Evolutionary conservation across 257 asterid genomes (phyloP), one percentile per base, ranked within the genome.

Genomic region (Verbascum thapsus): DNA sequence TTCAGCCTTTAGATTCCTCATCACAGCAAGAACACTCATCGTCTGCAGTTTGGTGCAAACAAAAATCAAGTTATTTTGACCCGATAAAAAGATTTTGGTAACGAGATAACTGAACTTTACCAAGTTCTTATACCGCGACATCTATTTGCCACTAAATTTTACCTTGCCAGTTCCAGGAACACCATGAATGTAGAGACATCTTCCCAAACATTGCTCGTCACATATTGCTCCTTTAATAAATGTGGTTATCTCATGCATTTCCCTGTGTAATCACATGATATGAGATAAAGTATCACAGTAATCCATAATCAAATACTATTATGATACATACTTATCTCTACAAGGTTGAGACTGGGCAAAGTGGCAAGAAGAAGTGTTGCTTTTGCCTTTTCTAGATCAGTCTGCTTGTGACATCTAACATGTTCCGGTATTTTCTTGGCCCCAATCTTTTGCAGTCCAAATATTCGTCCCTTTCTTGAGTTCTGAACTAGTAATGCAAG

Each of bases 161-260:
- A 92, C 99, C 95, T 92, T 92, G 77, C 99, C 99, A 66, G 99
- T 92, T 67, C 99, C 99, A 63, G 99, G 99, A 70, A 92, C 99
- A 71, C 99, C 99, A 68, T 92, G 95, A 74, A 92, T 72, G 81
- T 92, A 92, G 53, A 92, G 88, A 81, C 96, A 89, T 76, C 91
- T 82, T 67, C 99, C 99, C 9, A 92, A 81, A 76, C 99, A 92
- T 72, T 82, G 96, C 52, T 83, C 91, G 58, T 87, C 94, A 53
- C 96, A 85, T 73, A 89, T 83, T 54, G 94, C 96, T 62, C 94
- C 99, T 85, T 85, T 89, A 20, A 92, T 84, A 53, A 86, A 89
- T 38, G 90, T 62, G 42, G 88, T 77, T 67, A 92, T 85, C 86
- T 92, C 97, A 67, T 85, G 78, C 90, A 89, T 85, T 85, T 92